These are phyloP conservation scores for Betula pendula DNA, from an alignment of 306 rosid species.

Conservation along the genomic window DNA sequence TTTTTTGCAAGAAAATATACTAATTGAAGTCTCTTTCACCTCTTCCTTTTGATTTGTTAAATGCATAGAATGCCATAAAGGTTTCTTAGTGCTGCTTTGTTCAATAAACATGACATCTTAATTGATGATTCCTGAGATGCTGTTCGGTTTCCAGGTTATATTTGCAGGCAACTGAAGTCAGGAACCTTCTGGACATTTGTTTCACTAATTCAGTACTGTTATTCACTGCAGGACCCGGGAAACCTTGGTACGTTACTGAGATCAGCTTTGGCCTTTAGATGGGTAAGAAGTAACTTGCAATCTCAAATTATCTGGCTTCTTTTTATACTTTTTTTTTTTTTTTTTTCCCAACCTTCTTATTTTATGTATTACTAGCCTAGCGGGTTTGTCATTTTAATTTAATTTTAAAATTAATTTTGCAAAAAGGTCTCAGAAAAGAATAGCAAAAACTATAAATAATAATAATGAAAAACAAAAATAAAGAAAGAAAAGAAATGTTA, in stretches of 20 bases:
- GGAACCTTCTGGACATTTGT: conserved; percentile 24
- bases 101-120: not conserved
- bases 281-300: conserved; percentile 57
- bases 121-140: not conserved
- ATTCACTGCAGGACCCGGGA: conserved; percentile 82
- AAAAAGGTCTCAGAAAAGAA: too few species aligned
- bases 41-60: not conserved
- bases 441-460: too few species aligned
- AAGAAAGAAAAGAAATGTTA: too few species aligned
- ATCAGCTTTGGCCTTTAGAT: conserved; percentile 84
- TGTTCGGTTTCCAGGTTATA: not conserved
- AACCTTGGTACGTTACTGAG: conserved; percentile 90
- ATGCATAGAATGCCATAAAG: not conserved
- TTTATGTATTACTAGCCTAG: not conserved
- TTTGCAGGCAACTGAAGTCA: conserved; percentile 18
- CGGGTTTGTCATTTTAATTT: too few species aligned
- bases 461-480: too few species aligned
- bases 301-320: conserved; percentile 19
- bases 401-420: too few species aligned
- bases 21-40: not conserved
- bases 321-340: not conserved
- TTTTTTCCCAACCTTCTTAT: not conserved
- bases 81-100: not conserved
- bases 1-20: not conserved
- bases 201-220: conserved; percentile 26